These are phyloP conservation scores for Aspergillus ustus DNA, from an alignment of 2,329 filamentous ascomycete genomes.

Conservation along the genomic window DNA sequence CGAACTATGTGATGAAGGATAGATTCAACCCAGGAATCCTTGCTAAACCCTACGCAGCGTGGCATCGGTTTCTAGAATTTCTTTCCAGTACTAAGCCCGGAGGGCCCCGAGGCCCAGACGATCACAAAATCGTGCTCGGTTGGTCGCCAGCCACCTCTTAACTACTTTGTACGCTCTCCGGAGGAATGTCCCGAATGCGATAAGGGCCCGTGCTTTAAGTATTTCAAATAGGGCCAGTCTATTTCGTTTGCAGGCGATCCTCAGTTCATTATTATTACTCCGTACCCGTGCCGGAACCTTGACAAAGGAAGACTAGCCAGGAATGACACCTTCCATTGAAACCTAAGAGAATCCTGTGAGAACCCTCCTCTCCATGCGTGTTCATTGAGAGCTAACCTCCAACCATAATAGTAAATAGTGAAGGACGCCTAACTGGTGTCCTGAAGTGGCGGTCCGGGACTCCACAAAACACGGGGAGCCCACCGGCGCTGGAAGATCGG, in stretches of 20 bases:
- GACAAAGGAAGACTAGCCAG: not conserved
- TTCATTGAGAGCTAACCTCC: not conserved
- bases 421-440: not conserved
- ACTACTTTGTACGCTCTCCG: not conserved
- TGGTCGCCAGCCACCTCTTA: not conserved
- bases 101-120: not conserved
- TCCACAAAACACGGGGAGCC: constrained; percentile 10
- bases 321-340: constrained; percentile 4
- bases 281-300: not conserved
- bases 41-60: not conserved
- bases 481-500: not conserved
- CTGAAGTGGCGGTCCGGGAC: constrained; percentile 5
- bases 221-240: constrained; percentile 5
- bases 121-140: not conserved
- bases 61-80: constrained; percentile 8
- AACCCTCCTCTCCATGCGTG: not conserved
- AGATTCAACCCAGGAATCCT: not conserved
- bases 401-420: not conserved
- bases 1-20: not conserved
- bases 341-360: constrained; percentile 1
- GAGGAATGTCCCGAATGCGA: constrained; percentile 8
- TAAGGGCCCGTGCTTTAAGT: constrained; percentile 4
- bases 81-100: not conserved
- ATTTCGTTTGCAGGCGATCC: not conserved
- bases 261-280: not conserved